Conservation (phyloP, 495 filamentous ascomycete genomes). For the Xylaria curta region DNA sequence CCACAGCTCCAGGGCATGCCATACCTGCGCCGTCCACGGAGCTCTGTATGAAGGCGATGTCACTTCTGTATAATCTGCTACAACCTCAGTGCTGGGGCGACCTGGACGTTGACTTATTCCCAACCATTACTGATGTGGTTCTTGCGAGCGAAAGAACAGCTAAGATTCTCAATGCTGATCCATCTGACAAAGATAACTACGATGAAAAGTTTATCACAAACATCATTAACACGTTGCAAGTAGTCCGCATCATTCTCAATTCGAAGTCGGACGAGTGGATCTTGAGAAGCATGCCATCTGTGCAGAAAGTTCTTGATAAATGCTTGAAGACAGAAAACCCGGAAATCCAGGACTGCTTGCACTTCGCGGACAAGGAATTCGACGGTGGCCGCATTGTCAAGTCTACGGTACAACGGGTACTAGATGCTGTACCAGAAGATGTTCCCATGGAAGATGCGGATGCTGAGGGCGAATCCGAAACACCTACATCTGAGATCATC, state of each 20-base stretch:
- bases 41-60: conserved; percentile 81
- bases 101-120: conserved; percentile 87
- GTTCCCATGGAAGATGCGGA: conserved; percentile 87
- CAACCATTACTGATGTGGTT: conserved; percentile 84
- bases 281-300: conserved; percentile 68
- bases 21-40: conserved; percentile 66
- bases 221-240: conserved; percentile 90
- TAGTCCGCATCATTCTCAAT: conserved; percentile 84
- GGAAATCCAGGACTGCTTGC: conserved; percentile 90
- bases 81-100: conserved; percentile 91
- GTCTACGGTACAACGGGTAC: conserved; percentile 78
- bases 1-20: conserved; percentile 50
- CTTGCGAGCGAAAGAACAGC: conserved; percentile 73
- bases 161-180: conserved; percentile 75
- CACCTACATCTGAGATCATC: conserved; percentile 77
- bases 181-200: conserved; percentile 84
- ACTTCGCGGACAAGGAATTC: conserved; percentile 69
- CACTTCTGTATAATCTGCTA: conserved; percentile 83
- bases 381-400: conserved; percentile 65
- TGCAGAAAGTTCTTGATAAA: conserved; percentile 93
- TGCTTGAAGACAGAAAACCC: conserved; percentile 82
- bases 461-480: conserved; percentile 77
- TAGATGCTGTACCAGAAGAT: conserved; percentile 90
- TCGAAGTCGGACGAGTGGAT: conserved; percentile 91
- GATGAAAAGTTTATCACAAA: conserved; percentile 80